Base-by-base conservation (phyloP, 257 asterid genomes). In the Solanum virginianum region DNA sequence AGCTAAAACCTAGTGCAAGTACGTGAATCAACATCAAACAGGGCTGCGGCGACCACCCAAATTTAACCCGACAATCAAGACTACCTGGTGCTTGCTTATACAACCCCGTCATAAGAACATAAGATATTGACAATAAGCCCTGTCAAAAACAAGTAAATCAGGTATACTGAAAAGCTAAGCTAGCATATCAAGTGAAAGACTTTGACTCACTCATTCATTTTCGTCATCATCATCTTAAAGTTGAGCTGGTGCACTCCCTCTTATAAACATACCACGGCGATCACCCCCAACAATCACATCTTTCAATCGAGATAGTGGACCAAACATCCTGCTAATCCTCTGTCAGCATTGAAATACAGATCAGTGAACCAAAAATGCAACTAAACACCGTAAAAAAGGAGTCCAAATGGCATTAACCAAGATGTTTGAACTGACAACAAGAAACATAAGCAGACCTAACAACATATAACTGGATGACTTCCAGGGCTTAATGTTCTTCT, bases 281-380 rank as follows among this genome's bases (percentile, higher is more conserved):
- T 83, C 90, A 56, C 90, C 87, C 54, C 87, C 85, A 57, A 86
- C 86, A 43, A 81, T 22, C 63, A 85, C 89, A 75, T 87, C 89
- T 70, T 89, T 90, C 53, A 90, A 81, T 75, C 87, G 90, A 29
- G 91, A 85, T 81, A 90, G 68, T 47, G 94, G 92, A 87, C 87
- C 81, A 84, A 70, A 71, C 69, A 88, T 84, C 91, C 91, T 83
- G 66, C 86, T 69, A 70, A 88, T 84, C 69, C 86, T 88, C 94
- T 88, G 91, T 84, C 84, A 20, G 47, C 45, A 74, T 29, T 39
- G 82, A 60, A 53, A 62, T 16, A 79, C 63, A 53, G 65, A 79
- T 79, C 26, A 51, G 82, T 51, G 26, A 53, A 49, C 62, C 81
- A 49, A 49, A 18, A 77, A 24, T 51, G 82, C 82, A 51, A 49